These are phyloP conservation scores for Fraxinus americana DNA, from an alignment of 257 asterid species.

Conservation along the genomic window DNA sequence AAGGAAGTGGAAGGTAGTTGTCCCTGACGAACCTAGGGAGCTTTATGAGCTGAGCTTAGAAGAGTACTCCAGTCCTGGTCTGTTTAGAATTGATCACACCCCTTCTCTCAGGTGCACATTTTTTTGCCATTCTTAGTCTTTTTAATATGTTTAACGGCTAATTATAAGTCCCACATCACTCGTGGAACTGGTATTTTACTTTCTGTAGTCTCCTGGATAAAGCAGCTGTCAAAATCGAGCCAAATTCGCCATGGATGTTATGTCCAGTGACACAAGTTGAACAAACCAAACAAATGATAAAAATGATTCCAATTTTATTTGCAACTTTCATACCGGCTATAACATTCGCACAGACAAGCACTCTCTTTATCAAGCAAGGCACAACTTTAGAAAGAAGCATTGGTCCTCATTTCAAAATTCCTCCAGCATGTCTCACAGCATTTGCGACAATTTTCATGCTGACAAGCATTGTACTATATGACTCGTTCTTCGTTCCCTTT, in stretches of 20 bases:
- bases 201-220: constrained; percentile 67
- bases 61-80: constrained; percentile 28
- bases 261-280: constrained; percentile 83
- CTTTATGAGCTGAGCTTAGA: constrained; percentile 36
- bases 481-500: constrained; percentile 50
- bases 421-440: constrained; percentile 75
- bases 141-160: background rate
- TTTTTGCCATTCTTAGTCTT: background rate
- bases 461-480: constrained; percentile 65
- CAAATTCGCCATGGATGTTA: constrained; percentile 64
- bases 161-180: too few species aligned
- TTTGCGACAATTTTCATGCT: constrained; percentile 76
- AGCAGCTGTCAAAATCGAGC: constrained; percentile 59
- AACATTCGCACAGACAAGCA: constrained; percentile 65
- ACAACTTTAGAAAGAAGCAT: constrained; percentile 58
- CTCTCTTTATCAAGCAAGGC: constrained; percentile 78
- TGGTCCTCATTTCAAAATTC: constrained; percentile 54
- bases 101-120: constrained; percentile 31
- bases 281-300: constrained; percentile 79
- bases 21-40: constrained; percentile 36
- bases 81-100: constrained; percentile 38
- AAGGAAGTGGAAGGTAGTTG: constrained; percentile 31
- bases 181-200: too few species aligned
- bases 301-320: constrained; percentile 66
- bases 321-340: constrained; percentile 72